Base-by-base conservation (phyloP, 495 filamentous ascomycete species). In the Xylaria sp. region DNA sequence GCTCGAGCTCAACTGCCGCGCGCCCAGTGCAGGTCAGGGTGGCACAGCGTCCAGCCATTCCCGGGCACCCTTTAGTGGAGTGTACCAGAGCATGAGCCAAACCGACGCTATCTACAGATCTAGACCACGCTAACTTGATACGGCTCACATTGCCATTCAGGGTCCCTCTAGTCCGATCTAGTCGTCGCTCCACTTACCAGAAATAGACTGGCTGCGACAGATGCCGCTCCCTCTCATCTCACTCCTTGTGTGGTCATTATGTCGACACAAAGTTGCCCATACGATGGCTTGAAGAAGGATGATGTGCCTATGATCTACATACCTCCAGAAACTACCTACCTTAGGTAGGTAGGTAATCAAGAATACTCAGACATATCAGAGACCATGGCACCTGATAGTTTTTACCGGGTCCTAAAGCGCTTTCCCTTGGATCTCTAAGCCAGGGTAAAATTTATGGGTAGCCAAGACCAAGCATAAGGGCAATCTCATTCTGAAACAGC, bases 401-500 rank as follows among this genome's bases (percentile, higher is more conserved):
- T 19, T 35, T 15, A 55, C 24, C 52, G 12, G 52, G n/a, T 3
- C 31, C 57, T n/a, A 37, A 37, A 33, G 8, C 57, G 37, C 15
- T 41, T 43, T 35, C 7, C 21, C 59, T 21, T 43, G 4, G 26
- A 62, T 62, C 59, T 43, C 35, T 3, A 17, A 40, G 21, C 63
- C 15, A 33, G 1, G 35, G 11, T 41, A 55, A 33, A 48, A 43
- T 33, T 48, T 48, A 26, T 41, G 64, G 21, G 33, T 33, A n/a
- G 48, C 64, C 64, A 67, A 67, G 64, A 41, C 64, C 46, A 48
- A 41, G 64, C 64, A 61, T 59, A 40, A 69, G 67, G 53, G 24
- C 40, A 69, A 69, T 69, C 67, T 69, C 48, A 33, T 53, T 68
- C 55, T 69, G 67, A 69, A 69, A 69, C 67, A 50, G 19, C 67